A percentile compares a stretch with the other conserved stretches of the same genome.
phyloP scores from a whole-genome alignment of 1,139 yeast species.

The Saccharomyces hybrid region DNA sequence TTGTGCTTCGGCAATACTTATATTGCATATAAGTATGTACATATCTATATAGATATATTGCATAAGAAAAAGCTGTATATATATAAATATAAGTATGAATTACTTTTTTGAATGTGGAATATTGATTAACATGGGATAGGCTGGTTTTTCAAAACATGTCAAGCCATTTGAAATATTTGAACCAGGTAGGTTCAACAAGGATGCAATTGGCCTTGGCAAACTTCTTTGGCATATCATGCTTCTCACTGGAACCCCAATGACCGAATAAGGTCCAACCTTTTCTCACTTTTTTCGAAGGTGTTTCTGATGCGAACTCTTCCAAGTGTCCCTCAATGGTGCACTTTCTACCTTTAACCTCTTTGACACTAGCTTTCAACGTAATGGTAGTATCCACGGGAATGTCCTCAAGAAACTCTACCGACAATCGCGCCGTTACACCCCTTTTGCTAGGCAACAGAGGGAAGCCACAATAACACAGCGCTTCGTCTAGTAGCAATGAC shows the following conservation, averaged over 20 bases:
- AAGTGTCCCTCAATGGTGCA: conserved; percentile 63
- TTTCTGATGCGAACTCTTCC: conserved; percentile 37
- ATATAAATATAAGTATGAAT: not conserved
- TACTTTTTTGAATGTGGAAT: conserved; percentile 19
- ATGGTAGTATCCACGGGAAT: conserved; percentile 60
- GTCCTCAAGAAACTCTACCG: conserved; percentile 59
- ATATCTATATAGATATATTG: not conserved
- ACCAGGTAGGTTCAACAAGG: conserved; percentile 76
- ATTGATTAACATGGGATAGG: conserved; percentile 24
- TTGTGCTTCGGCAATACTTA: not conserved
- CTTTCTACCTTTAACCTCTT: conserved; percentile 68
- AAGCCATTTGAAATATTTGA: conserved; percentile 60
- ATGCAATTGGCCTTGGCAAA: conserved; percentile 55
- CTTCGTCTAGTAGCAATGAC: conserved; percentile 80
- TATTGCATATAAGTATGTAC: not conserved
- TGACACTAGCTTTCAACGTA: conserved; percentile 59
- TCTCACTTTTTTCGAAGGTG: conserved; percentile 6
- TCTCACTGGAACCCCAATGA: not conserved
- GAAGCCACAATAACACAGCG: conserved; percentile 81
- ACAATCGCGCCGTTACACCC: conserved; percentile 85
- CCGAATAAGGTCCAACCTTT: conserved; percentile 3
- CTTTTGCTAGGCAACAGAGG: conserved; percentile 70
- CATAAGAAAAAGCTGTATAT: not conserved
- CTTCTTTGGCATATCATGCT: conserved; percentile 11
- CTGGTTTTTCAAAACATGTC: conserved; percentile 23